These are phyloP conservation scores for Chaetomium sp. DNA, from an alignment of 2,329 filamentous ascomycete species.

Conservation along the genomic window DNA sequence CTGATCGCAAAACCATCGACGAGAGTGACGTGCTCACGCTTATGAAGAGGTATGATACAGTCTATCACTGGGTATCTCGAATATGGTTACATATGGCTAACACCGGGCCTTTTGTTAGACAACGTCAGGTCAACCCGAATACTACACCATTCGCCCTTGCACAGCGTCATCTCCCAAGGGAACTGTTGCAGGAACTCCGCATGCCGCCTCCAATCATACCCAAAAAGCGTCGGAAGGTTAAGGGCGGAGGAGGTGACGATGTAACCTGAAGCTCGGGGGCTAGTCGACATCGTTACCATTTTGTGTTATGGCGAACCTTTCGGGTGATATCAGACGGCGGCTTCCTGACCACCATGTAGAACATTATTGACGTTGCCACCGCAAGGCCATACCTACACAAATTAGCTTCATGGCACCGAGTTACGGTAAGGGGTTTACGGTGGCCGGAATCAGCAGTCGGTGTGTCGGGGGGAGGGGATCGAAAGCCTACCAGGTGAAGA, in stretches of 20 bases:
- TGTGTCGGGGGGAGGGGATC: not conserved
- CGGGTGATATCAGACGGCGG: constrained; percentile 66
- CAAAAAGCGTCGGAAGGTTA: constrained; percentile 39
- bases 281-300: constrained; percentile 50
- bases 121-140: constrained; percentile 65
- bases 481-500: constrained; percentile 83
- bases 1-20: constrained; percentile 76
- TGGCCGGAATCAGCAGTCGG: not conserved
- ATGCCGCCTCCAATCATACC: constrained; percentile 54
- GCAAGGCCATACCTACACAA: constrained; percentile 71
- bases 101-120: constrained; percentile 44
- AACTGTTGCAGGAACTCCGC: constrained; percentile 74
- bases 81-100: constrained; percentile 30
- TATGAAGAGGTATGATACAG: constrained; percentile 66
- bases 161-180: constrained; percentile 71
- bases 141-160: constrained; percentile 82
- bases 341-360: constrained; percentile 91
- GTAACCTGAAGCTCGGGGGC: constrained; percentile 27
- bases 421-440: not conserved
- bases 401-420: constrained; percentile 5
- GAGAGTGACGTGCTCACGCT: constrained; percentile 75
- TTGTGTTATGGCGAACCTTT: constrained; percentile 68
- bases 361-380: constrained; percentile 83
- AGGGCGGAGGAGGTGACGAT: constrained; percentile 36
- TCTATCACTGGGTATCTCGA: constrained; percentile 22